Conservation (phyloP, 768 basidiomycete genomes). For the Leccinum subtestaceum region DNA sequence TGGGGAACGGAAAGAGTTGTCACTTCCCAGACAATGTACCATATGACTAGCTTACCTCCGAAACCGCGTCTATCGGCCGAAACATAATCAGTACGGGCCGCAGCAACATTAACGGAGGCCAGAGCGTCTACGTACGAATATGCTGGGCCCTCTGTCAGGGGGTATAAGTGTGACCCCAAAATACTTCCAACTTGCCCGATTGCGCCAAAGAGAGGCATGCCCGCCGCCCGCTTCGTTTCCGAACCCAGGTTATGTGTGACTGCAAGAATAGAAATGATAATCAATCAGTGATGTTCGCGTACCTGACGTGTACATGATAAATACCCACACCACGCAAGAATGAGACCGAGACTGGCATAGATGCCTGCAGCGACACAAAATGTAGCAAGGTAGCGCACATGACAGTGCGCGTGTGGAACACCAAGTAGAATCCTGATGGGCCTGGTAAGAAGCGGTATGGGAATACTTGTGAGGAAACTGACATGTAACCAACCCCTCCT, state of each 20-base stretch:
- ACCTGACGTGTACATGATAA: not conserved
- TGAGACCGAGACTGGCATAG: slow-evolving; percentile 43
- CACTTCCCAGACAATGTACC: not conserved
- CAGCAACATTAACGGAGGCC: not conserved
- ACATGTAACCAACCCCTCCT: slow-evolving; percentile 44
- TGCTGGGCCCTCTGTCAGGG: slow-evolving; percentile 37
- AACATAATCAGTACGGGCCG: not conserved
- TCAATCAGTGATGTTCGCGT: not conserved
- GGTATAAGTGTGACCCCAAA: slow-evolving; percentile 42
- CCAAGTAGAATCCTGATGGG: slow-evolving; percentile 33
- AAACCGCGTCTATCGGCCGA: slow-evolving; percentile 15
- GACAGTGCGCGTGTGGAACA: slow-evolving; percentile 26
- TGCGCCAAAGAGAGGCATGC: slow-evolving; percentile 40
- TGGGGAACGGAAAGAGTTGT: not conserved
- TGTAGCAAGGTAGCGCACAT: slow-evolving; percentile 44
- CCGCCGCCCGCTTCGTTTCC: slow-evolving; percentile 44
- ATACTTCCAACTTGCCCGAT: slow-evolving; percentile 44
- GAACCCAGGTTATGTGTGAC: slow-evolving; percentile 42
- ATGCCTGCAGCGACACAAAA: slow-evolving; percentile 47
- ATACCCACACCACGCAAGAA: slow-evolving; percentile 48
- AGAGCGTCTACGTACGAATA: slow-evolving; percentile 31
- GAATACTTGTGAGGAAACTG: not conserved
- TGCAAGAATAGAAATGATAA: slow-evolving; percentile 18
- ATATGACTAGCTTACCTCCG: slow-evolving; percentile 7
- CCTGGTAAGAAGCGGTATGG: not conserved